Base-by-base conservation (phyloP, 2,329 filamentous ascomycete species). In the Chaetomiaceae sp. region DNA sequence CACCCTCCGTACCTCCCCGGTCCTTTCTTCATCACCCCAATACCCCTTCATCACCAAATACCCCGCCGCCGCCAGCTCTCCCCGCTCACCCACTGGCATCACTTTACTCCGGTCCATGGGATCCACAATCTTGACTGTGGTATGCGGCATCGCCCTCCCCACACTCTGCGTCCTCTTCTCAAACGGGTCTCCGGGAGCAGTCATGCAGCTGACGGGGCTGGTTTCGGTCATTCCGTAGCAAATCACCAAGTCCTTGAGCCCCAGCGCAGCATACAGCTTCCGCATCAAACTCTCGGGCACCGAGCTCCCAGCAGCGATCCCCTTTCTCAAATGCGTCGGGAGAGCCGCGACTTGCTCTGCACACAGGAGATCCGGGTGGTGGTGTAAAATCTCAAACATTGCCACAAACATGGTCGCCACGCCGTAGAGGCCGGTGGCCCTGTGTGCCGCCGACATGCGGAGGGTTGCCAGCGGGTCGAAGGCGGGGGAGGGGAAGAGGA, bases 201-300 rank as follows among this genome's bases (percentile, higher is more conserved):
- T 96, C 90, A 96, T 96, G 58, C 81, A 82, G 75, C 81, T 76
- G 64, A 89, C 87, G 36, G 87, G 87, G 44, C 77, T 80, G 1
- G 91, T 96, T 71, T 96, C 91, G 1, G 91, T 96, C 90, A 95
- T 95, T 56, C 91, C 91, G 69, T 96, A 97, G 75, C 91, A 96
- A 58, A 96, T 96, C 0, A 91, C 92, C 20, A 97, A 72, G 51
- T 95, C 87, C 0, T 78, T 81, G 16, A 97, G 73, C 44, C 94
- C 94, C 8, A 97, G 75, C 1, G 74, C 77, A 21, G 77, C 77
- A 67, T 92, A 87, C 6, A 97, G 72, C 55, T 81, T 82, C 16
- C 79, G 77, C 89, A 95, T 95, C 25, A 96, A 75, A 48, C 88
- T 80, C 18, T 86, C 82, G 0, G 94, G 92, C 1, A 97, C 86